A percentile compares a stretch with the other conserved stretches of the same genome.
Evolutionary conservation across 2,329 filamentous ascomycete species (phyloP).

Genomic region (Scedosporium dehoogii): DNA sequence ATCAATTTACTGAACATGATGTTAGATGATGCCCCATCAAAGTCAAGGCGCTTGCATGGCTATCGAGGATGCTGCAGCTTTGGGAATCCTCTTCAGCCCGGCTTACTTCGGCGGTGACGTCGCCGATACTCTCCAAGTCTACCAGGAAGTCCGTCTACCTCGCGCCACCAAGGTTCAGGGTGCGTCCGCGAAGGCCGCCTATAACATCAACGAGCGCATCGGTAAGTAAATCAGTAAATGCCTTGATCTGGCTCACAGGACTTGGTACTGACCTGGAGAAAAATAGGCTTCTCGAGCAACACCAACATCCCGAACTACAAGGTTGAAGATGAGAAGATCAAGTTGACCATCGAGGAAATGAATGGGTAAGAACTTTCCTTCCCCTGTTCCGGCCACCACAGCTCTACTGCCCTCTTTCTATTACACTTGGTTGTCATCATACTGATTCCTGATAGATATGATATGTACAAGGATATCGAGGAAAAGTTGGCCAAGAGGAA

Average conservation of each 20-base stretch:
- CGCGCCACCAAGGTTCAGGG: slow-evolving; percentile 46
- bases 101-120: slow-evolving; percentile 37
- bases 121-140: slow-evolving; percentile 34
- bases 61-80: slow-evolving; percentile 54
- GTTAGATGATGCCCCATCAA: slow-evolving; percentile 59
- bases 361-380: slow-evolving; percentile 36
- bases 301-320: slow-evolving; percentile 46
- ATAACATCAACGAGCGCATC: slow-evolving; percentile 55
- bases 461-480: slow-evolving; percentile 48
- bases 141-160: slow-evolving; percentile 42
- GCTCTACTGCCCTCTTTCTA: not conserved
- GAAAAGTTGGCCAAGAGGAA: slow-evolving; percentile 29
- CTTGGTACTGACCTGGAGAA: not conserved
- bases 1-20: not conserved
- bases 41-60: slow-evolving; percentile 61
- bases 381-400: slow-evolving; percentile 8
- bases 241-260: not conserved
- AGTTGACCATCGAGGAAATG: slow-evolving; percentile 61
- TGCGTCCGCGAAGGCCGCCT: slow-evolving; percentile 45
- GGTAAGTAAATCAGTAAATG: slow-evolving; percentile 23
- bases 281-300: slow-evolving; percentile 50
- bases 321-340: slow-evolving; percentile 50
- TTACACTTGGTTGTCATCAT: rapidly evolving
- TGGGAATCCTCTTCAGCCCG: slow-evolving; percentile 50
- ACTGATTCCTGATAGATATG: slow-evolving; percentile 31